Percentiles rank a stretch among this genome's conserved stretches.
These are phyloP conservation scores for Monosporascus sp. DNA, from an alignment of 2,329 filamentous ascomycete species.

Conservation along the genomic window DNA sequence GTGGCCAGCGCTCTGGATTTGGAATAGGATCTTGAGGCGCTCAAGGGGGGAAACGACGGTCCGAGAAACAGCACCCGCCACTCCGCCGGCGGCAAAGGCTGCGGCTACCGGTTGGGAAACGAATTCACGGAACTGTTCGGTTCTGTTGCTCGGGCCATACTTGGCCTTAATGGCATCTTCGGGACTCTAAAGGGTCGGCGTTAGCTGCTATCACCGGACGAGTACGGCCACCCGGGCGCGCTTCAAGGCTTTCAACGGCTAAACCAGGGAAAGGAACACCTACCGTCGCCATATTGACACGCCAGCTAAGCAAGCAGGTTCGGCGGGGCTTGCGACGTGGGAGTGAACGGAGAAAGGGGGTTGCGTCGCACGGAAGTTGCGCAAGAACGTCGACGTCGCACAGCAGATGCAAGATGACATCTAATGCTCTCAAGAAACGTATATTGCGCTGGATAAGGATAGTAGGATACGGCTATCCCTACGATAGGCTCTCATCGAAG, in stretches of 20 bases:
- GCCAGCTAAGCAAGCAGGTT: constrained; percentile 6
- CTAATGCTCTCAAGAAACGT: constrained; percentile 3
- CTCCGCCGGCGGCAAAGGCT: constrained; percentile 88
- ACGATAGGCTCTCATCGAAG: neutral
- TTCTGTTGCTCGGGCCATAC: constrained; percentile 19
- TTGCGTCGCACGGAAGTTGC: constrained; percentile 7
- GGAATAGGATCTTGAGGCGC: constrained; percentile 94
- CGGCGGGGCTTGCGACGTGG: constrained; percentile 6
- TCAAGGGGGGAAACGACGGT: constrained; percentile 96
- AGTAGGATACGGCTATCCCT: neutral
- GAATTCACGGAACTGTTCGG: constrained; percentile 37
- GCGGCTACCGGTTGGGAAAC: constrained; percentile 81
- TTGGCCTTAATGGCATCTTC: constrained; percentile 24
- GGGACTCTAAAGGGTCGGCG: constrained; percentile 13
- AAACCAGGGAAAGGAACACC: constrained; percentile 14
- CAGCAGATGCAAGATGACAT: constrained; percentile 4
- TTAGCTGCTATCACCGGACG: constrained; percentile 9
- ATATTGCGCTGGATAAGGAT: neutral
- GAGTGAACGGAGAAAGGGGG: constrained; percentile 2
- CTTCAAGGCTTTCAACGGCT: neutral
- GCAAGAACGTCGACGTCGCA: neutral
- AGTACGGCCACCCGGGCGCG: neutral
- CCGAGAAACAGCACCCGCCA: constrained; percentile 93
- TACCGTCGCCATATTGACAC: constrained; percentile 33
- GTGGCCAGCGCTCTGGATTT: constrained; percentile 84